Evolutionary conservation across 495 filamentous ascomycete species (phyloP).

Genomic region (Pyronema domesticum): DNA sequence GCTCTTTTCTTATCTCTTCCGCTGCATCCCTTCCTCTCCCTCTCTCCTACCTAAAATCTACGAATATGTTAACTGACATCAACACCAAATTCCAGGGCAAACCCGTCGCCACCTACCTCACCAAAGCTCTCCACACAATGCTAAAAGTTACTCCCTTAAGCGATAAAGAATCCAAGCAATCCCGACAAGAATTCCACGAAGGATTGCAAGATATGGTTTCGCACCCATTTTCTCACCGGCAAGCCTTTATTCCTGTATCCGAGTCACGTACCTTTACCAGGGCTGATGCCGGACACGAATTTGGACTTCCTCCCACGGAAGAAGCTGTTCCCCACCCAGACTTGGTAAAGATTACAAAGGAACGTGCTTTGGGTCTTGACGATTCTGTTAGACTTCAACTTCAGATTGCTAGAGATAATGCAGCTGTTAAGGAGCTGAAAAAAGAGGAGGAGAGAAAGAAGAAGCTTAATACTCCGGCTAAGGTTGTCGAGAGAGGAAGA

Average conservation of each 20-base stretch:
- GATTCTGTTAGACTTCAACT: conserved; percentile 26
- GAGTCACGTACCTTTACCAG: conserved; percentile 85
- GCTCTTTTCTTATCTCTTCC: no score
- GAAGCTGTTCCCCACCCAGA: conserved; percentile 77
- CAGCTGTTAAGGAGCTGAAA: conserved; percentile 26
- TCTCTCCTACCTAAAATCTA: conserved; percentile 19
- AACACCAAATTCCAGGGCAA: conserved; percentile 40
- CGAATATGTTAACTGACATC: background rate
- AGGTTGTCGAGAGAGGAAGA: conserved; percentile 36
- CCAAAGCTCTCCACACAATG: conserved; percentile 61
- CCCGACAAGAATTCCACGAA: conserved; percentile 39
- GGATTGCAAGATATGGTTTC: conserved; percentile 79
- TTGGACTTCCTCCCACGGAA: conserved; percentile 70
- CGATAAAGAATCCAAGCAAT: background rate
- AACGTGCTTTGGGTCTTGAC: conserved; percentile 27
- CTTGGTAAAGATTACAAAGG: conserved; percentile 46
- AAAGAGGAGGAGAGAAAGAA: conserved; percentile 29
- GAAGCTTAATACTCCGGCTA: conserved; percentile 19
- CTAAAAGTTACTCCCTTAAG: conserved; percentile 41
- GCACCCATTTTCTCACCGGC: conserved; percentile 57
- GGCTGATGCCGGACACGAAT: conserved; percentile 71
- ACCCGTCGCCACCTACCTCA: conserved; percentile 56
- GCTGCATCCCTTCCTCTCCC: no score
- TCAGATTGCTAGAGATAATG: conserved; percentile 28
- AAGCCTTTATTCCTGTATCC: conserved; percentile 77